Base-by-base conservation (phyloP, 371 early-diverging fungal species). In the Umbelopsis sp. region DNA sequence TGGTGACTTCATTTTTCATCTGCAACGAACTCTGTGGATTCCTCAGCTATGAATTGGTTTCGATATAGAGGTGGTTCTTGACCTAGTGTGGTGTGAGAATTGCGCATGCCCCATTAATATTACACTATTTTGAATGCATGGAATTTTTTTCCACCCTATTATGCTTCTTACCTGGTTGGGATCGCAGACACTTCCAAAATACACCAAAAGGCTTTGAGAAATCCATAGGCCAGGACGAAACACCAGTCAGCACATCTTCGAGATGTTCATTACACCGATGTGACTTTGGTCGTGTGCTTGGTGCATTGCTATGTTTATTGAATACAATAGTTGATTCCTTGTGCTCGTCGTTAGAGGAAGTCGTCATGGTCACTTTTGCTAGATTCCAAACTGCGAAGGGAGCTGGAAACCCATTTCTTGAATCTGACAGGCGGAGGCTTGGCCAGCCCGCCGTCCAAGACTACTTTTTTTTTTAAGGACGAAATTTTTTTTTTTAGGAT, bases 241-340 rank as follows among this genome's bases (percentile, higher is more conserved):
- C 6, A 2, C 84, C 84, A 48, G 72, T 70, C 41, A 84, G 63
- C 11, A 80, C 68, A 68, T 84, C 84, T 65, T 84, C 84, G 9
- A 84, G 70, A 63, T 84, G 81, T 5, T 50, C 74, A 68, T 84
- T 81, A 53, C 84, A 84, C 6, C 84, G 77, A 65, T 80, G 79
- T 35, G 78, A 68, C 32, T 68, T 32, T n/a, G 73, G 74, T 63
- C 51, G 65, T n/a, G 46, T 41, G 18, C 41, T 67, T 14, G 76
- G 70, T 24, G 72, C 65, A 18, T 75, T 68, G n/a, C 80, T 79
- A 48, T 76, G 77, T 24, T 70, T 71, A 35, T 79, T 79, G 18
- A 78, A 76, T 0, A 57, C 51, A 12, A 68, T 50, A 14, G 57
- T 24, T 44, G 67, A 44, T 14, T 57, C 57, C 35, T 57, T 57